Percentiles rank a stretch among this genome's conserved stretches.
Evolutionary conservation across 1,139 yeast genomes (phyloP).

Genomic region (Arxiozyma bovina): DNA sequence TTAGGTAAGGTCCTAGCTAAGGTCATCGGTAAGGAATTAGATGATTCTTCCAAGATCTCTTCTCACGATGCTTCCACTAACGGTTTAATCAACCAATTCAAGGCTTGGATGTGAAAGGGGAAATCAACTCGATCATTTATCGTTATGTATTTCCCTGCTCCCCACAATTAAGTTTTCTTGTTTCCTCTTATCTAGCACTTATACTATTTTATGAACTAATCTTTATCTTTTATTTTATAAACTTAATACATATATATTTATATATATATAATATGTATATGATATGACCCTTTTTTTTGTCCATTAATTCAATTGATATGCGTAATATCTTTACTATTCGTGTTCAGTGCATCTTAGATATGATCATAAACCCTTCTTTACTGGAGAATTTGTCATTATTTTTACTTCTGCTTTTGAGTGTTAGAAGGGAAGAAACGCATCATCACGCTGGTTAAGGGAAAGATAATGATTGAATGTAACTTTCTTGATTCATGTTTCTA

Average conservation of each 20-base stretch:
- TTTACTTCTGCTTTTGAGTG: too few relatives aligned
- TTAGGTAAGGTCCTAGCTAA: constrained; percentile 96
- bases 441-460: too few relatives aligned
- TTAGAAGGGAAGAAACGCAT: too few relatives aligned
- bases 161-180: too few relatives aligned
- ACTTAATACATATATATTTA: too few relatives aligned
- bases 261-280: not conserved
- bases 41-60: constrained; percentile 45
- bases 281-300: not conserved
- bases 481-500: not conserved
- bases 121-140: not conserved
- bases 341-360: too few relatives aligned
- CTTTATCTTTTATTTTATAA: too few relatives aligned
- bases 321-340: not conserved
- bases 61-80: constrained; percentile 87
- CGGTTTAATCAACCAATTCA: constrained; percentile 88
- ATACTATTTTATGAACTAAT: not conserved
- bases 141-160: not conserved
- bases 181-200: not conserved
- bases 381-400: too few relatives aligned
- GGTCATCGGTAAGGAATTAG: constrained; percentile 84
- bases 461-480: too few relatives aligned
- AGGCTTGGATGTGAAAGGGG: constrained; percentile 54
- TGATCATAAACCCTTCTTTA: too few relatives aligned
- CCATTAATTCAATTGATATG: too few relatives aligned